Evolutionary conservation across 1,284 basidiomycete species (phyloP).

Genomic region (Coniferiporia sulphurascens): DNA sequence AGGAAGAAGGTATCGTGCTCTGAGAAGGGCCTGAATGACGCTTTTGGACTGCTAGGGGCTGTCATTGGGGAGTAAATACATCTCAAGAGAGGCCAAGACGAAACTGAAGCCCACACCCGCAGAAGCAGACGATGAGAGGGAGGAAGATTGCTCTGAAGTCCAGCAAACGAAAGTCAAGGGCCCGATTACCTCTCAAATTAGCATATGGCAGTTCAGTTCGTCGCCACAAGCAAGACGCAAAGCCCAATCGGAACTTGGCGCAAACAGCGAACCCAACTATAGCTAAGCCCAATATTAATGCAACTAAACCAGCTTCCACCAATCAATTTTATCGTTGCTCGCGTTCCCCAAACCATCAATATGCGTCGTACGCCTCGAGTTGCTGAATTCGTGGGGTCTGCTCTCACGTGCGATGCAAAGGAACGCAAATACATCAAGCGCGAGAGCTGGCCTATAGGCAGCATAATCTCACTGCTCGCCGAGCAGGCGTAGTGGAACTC

Average conservation of each 20-base stretch:
- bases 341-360: background rate
- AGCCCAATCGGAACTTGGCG: background rate
- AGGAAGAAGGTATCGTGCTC: slow-evolving; percentile 10
- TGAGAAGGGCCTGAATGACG: slow-evolving; percentile 15
- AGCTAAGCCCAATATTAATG: background rate
- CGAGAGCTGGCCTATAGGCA: background rate
- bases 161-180: background rate
- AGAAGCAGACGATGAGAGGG: background rate
- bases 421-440: background rate
- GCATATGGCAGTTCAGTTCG: background rate
- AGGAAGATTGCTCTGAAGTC: background rate
- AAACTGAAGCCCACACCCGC: background rate
- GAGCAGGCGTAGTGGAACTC: background rate
- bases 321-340: background rate
- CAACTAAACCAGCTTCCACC: background rate
- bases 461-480: background rate
- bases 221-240: background rate
- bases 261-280: background rate
- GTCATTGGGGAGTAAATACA: background rate
- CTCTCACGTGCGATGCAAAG: background rate
- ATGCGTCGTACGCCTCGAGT: background rate
- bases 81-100: background rate
- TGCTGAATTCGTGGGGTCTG: background rate
- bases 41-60: slow-evolving; percentile 6
- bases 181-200: background rate